Evolutionary conservation across 1,284 basidiomycete species (phyloP), one percentile per base, ranked within the genome.

Genomic region (Cryptococcus sp.): DNA sequence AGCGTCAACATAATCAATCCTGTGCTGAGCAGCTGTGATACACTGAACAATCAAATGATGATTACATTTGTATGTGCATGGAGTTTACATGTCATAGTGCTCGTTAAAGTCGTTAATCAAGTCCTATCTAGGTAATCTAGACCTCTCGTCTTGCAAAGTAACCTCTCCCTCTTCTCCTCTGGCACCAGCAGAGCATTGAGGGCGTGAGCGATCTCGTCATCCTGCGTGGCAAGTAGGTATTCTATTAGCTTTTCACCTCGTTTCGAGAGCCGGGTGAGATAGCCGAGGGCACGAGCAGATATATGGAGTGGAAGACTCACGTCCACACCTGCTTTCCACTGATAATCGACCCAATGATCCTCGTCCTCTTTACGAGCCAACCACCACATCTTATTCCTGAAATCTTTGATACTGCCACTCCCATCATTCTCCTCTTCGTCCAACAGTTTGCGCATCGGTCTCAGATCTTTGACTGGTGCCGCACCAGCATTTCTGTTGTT

Each of bases 321-420:
- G 26, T 66, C 65, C n/a, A 23, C 61, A 13, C 67, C 69, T 25
- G 68, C 65, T 48, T 64, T 67, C 74, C 74, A 79, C 40, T 64
- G 55, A 59, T 76, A 79, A 15, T 58, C 49, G 2, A 73, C 64
- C 77, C 77, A 79, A 29, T 58, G 57, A 63, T 79, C 77, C 38
- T 72, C 72, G 10, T 67, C 64, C 59, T 78, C 76, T 26, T 65
- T 62, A 41, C 66, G 58, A 1, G 65, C 58, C 60, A 65, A 66
- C 26, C 65, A 58, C 70, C 73, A 75, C 72, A 78, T 75, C 61
- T 76, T 76, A 53, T 72, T 69, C 43, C 77, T 64, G 60, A 79
- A 78, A 58, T 78, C 74, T 49, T 74, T 74, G 57, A 78, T 73
- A 4, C 67, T 68, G 8, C 77, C 77, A 20, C 65, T 68, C 10